Conservation (phyloP, 2,329 filamentous ascomycete species). For the Chaetomiaceae sp. region DNA sequence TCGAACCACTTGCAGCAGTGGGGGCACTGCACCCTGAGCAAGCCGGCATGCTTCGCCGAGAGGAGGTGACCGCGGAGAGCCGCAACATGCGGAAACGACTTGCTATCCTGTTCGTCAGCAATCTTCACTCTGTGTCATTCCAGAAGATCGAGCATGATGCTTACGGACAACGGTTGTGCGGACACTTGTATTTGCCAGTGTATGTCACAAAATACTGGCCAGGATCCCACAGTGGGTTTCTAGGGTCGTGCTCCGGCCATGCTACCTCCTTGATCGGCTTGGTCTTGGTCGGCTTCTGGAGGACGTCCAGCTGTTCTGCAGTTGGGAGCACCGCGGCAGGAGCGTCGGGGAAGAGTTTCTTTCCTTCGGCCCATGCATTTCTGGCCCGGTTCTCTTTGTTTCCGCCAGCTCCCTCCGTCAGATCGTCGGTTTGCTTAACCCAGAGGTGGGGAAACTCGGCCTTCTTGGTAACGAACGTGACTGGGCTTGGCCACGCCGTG, state of each 20-base stretch:
- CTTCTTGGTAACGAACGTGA: conserved; percentile 9
- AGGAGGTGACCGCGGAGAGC: conserved; percentile 42
- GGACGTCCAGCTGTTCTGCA: conserved; percentile 17
- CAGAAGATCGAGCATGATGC: conserved; percentile 12
- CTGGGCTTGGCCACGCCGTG: conserved; percentile 1
- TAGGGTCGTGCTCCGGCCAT: conserved; percentile 39
- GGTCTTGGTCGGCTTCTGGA: conserved; percentile 10
- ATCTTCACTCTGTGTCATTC: neutral
- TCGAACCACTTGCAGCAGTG: conserved; percentile 41
- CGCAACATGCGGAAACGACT: conserved; percentile 35
- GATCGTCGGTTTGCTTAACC: neutral
- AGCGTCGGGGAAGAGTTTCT: conserved; percentile 29
- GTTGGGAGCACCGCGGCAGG: conserved; percentile 23
- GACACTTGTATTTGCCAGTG: conserved; percentile 49
- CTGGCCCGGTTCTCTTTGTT: conserved; percentile 7
- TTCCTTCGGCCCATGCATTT: conserved; percentile 26
- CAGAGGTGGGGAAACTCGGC: neutral
- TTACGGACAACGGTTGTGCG: conserved; percentile 49
- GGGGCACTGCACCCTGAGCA: conserved; percentile 39
- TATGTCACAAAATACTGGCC: conserved; percentile 43
- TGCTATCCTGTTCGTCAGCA: conserved; percentile 32
- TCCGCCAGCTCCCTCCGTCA: neutral
- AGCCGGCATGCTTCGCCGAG: conserved; percentile 38
- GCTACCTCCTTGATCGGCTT: conserved; percentile 7
- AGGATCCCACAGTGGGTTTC: conserved; percentile 43